Percentiles rank a stretch among this genome's conserved stretches.
Conservation (phyloP, 352 stramenopile species). For the Phytophthora ohioensis region DNA sequence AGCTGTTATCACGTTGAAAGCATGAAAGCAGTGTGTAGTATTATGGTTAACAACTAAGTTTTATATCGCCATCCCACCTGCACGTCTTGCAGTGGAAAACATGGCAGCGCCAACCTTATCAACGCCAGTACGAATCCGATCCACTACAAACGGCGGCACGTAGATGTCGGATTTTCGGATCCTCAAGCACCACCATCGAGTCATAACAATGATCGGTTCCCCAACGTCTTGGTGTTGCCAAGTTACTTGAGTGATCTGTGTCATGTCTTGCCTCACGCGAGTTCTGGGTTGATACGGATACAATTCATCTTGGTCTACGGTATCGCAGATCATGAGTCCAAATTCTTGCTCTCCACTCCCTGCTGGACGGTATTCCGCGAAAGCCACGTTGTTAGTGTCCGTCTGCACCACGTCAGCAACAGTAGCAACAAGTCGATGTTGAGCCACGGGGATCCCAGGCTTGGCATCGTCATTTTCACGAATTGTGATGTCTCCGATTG, state of each 20-base stretch:
- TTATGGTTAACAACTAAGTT: background rate
- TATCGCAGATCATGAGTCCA: constrained; percentile 45
- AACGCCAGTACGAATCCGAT: constrained; percentile 31
- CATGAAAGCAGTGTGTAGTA: too few relatives aligned
- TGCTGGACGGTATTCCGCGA: constrained; percentile 41
- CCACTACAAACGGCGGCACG: constrained; percentile 30
- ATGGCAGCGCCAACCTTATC: constrained; percentile 44
- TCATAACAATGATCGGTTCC: constrained; percentile 39
- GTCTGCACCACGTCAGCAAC: constrained; percentile 40
- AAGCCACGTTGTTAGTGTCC: constrained; percentile 55
- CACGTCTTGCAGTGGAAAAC: constrained; percentile 18
- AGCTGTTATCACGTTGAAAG: too few relatives aligned
- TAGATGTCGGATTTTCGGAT: constrained; percentile 36
- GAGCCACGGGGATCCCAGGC: constrained; percentile 37
- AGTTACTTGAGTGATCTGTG: constrained; percentile 33
- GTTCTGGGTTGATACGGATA: constrained; percentile 47
- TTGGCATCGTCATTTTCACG: constrained; percentile 60
- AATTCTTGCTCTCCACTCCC: constrained; percentile 29
- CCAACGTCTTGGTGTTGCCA: constrained; percentile 22
- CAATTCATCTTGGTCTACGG: constrained; percentile 52
- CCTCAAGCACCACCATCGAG: constrained; percentile 42
- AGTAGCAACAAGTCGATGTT: constrained; percentile 50
- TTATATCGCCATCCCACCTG: constrained; percentile 1
- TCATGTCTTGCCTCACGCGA: constrained; percentile 50
- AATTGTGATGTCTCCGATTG: constrained; percentile 52